Evolutionary conservation across 176 grass and related monocot genomes (phyloP).

Genomic region (Chloris gayana): DNA sequence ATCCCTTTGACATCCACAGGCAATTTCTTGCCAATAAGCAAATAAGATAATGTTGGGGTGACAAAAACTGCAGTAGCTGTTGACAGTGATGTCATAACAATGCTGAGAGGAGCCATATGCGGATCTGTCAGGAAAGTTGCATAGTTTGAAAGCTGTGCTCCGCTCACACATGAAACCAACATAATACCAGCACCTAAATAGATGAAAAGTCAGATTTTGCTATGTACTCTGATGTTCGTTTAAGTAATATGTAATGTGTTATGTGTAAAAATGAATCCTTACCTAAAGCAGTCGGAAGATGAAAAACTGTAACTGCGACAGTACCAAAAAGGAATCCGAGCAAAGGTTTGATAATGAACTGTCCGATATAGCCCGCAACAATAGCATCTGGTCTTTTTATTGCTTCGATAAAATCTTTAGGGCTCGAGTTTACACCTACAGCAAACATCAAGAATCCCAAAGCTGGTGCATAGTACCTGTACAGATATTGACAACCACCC

Average conservation of each 20-base stretch:
- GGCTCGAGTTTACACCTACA: constrained; percentile 93
- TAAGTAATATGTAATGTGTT: constrained; percentile 23
- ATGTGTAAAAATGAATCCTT: constrained; percentile 10
- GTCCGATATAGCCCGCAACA: constrained; percentile 73
- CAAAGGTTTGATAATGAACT: constrained; percentile 83
- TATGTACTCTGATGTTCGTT: not conserved
- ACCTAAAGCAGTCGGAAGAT: constrained; percentile 87
- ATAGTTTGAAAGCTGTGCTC: constrained; percentile 93
- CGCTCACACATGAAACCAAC: constrained; percentile 97
- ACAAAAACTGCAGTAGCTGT: constrained; percentile 90
- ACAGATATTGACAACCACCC: constrained; percentile 18
- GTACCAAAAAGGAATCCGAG: constrained; percentile 92
- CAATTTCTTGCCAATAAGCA: constrained; percentile 95
- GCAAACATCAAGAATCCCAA: constrained; percentile 98
- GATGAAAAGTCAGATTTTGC: constrained; percentile 11
- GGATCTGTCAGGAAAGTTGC: constrained; percentile 93
- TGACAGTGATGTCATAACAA: constrained; percentile 98
- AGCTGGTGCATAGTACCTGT: constrained; percentile 93
- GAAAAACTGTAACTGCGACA: constrained; percentile 67
- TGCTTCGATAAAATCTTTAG: constrained; percentile 84
- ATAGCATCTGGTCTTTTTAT: constrained; percentile 86
- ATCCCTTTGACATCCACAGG: constrained; percentile 92
- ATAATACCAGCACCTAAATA: constrained; percentile 90
- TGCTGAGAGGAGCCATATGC: constrained; percentile 91
- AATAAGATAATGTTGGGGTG: constrained; percentile 85